Evolutionary conservation across 352 stramenopile genomes (phyloP).

Genomic region (Thraustotheca clavata): DNA sequence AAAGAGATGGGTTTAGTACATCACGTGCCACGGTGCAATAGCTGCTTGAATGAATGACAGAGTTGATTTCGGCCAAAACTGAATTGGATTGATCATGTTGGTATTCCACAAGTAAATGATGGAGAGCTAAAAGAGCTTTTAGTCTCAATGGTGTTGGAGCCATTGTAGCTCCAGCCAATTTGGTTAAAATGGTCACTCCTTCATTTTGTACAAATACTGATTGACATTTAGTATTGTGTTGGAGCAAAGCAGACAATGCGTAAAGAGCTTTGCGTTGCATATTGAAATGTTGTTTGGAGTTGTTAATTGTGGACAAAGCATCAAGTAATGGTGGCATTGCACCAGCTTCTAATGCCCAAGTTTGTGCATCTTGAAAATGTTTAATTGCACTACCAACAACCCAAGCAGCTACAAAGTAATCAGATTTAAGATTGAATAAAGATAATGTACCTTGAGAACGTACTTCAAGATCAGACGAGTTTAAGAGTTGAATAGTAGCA

Average conservation of each 20-base stretch:
- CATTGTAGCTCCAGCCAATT: slow-evolving; percentile 36
- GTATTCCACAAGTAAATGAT: slow-evolving; percentile 54
- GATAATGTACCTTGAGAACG: slow-evolving; percentile 27
- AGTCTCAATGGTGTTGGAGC: slow-evolving; percentile 40
- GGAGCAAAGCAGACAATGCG: slow-evolving; percentile 59
- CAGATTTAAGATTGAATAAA: not conserved
- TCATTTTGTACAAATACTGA: slow-evolving; percentile 46
- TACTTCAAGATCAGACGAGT: slow-evolving; percentile 54
- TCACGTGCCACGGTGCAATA: slow-evolving; percentile 49
- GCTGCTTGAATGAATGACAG: slow-evolving; percentile 32
- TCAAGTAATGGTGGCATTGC: slow-evolving; percentile 58
- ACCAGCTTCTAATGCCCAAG: slow-evolving; percentile 69
- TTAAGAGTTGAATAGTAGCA: slow-evolving; percentile 60
- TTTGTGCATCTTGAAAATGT: slow-evolving; percentile 75
- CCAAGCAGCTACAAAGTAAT: slow-evolving; percentile 35
- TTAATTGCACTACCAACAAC: slow-evolving; percentile 68
- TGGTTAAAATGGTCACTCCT: slow-evolving; percentile 30
- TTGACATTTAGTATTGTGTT: slow-evolving; percentile 56
- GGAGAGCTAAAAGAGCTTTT: slow-evolving; percentile 67
- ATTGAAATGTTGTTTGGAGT: slow-evolving; percentile 33
- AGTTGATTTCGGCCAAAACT: slow-evolving; percentile 27
- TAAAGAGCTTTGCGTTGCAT: slow-evolving; percentile 82
- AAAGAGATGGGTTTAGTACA: slow-evolving; percentile 23
- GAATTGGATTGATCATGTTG: not conserved
- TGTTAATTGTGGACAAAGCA: slow-evolving; percentile 28